Percentiles rank a stretch among this genome's conserved stretches.
Evolutionary conservation across 352 stramenopile genomes (phyloP).

Genomic region (Globisporangium solare): DNA sequence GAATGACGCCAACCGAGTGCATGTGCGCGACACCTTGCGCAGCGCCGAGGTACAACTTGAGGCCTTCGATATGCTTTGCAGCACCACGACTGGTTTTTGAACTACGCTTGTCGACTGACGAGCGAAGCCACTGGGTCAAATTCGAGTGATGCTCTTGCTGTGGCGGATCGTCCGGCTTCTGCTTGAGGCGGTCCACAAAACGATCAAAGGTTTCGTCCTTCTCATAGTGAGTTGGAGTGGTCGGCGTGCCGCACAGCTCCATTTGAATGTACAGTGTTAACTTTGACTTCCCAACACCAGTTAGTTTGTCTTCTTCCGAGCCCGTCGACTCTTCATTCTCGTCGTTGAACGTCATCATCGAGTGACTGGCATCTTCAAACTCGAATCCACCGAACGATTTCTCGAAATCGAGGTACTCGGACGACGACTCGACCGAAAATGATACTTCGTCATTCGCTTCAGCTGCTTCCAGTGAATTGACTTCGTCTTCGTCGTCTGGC

Average conservation of each 20-base stretch:
- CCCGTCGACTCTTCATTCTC: constrained; percentile 6
- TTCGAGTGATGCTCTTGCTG: constrained; percentile 49
- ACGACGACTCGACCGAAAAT: constrained; percentile 51
- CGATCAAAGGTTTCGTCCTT: constrained; percentile 41
- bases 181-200: constrained; percentile 37
- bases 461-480: neutral
- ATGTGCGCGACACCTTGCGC: constrained; percentile 73
- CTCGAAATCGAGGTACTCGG: constrained; percentile 45
- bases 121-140: constrained; percentile 64
- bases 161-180: neutral
- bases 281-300: constrained; percentile 27
- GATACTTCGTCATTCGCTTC: constrained; percentile 16
- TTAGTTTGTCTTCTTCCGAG: constrained; percentile 6
- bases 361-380: constrained; percentile 51
- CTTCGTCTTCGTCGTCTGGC: constrained; percentile 4
- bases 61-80: constrained; percentile 45
- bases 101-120: constrained; percentile 47
- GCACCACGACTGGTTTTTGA: constrained; percentile 6
- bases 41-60: constrained; percentile 60
- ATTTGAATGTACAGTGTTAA: constrained; percentile 80
- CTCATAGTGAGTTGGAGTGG: constrained; percentile 7
- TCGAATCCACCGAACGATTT: constrained; percentile 56
- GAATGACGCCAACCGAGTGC: constrained; percentile 65
- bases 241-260: constrained; percentile 46
- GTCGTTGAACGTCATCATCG: constrained; percentile 20